Base-by-base conservation (phyloP, 1,284 basidiomycete species). In the Pterulicium gracile region DNA sequence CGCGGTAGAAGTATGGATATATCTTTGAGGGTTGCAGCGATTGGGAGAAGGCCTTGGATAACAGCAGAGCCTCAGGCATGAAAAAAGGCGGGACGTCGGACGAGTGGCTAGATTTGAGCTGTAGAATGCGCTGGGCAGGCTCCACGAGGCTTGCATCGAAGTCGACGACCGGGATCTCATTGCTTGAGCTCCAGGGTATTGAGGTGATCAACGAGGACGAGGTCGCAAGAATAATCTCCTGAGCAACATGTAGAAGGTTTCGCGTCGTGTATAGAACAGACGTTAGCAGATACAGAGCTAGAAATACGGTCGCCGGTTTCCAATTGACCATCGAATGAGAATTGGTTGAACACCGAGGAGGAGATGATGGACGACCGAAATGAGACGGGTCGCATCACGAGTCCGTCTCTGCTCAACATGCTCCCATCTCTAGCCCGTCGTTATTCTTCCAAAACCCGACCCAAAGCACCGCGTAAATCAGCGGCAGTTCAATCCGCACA, bases 1-100 rank as follows among this genome's bases (percentile, higher is more conserved):
- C 81, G 47, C 77, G 75, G 60, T 87, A 87, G 61, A 82, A 90
- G 64, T 81, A 91, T 0, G 88, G 88, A 15, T 87, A 70, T 45
- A 89, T 75, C 53, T 79, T 78, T 55, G 73, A 80, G 0, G 86
- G 85, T 35, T 75, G 73, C 71, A 84, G 74, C 13, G 77, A 75
- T 47, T 69, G 68, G 2, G 80, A 64, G 54, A 88, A 85, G 2
- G 78, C 75, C 54, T 84, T 85, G 14, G 80, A 81, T 4, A 86
- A 59, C 47, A 79, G 70, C 18, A 73, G 54, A 3, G 63, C 61
- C 53, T 72, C 5, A 19, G 42, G 20, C 23, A 43, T 7, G 4
- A 39, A 18, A 13, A 17, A 39, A 39, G 5, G 15, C 27, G n/a
- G n/a, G n/a, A n/a, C n/a, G n/a, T n/a, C n/a, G n/a, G n/a, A n/a